Evolutionary conservation across 805 yeast genomes (phyloP).

Genomic region (Candida argentea): DNA sequence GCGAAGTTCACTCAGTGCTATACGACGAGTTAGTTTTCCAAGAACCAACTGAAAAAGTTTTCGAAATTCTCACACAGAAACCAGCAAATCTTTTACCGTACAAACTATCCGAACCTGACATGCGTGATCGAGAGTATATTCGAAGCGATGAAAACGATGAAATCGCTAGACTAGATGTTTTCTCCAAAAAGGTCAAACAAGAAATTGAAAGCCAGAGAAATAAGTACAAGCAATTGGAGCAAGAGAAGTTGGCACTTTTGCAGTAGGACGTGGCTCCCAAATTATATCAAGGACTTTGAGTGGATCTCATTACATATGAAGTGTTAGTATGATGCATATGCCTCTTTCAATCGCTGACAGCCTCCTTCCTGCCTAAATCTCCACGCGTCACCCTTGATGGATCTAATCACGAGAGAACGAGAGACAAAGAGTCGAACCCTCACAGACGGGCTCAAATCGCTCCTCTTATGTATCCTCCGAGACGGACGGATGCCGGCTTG

Average conservation of each 20-base stretch:
- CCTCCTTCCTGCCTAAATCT: too few relatives aligned
- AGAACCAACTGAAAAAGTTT: conserved; percentile 89
- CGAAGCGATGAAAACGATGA: conserved; percentile 33
- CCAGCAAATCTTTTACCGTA: conserved; percentile 51
- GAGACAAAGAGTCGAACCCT: too few relatives aligned
- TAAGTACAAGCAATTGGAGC: conserved; percentile 31
- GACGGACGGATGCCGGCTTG: too few relatives aligned
- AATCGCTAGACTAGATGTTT: conserved; percentile 29
- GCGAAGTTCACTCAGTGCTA: conserved; percentile 35
- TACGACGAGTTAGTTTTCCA: conserved; percentile 91
- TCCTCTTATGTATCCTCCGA: too few relatives aligned
- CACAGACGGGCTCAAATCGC: too few relatives aligned
- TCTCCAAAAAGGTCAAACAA: conserved; percentile 26
- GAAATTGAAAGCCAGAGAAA: conserved; percentile 32
- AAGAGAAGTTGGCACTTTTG: conserved; percentile 28
- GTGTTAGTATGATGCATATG: too few relatives aligned
- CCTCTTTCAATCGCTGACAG: too few relatives aligned
- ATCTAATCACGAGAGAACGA: too few relatives aligned
- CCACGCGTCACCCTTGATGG: too few relatives aligned
- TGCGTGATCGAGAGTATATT: conserved; percentile 31
- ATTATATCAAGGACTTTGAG: too few relatives aligned
- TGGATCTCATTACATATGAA: too few relatives aligned
- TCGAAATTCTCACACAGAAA: conserved; percentile 60
- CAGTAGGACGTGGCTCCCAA: too few relatives aligned
- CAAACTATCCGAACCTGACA: conserved; percentile 21